Conservation (phyloP, 2,329 filamentous ascomycete species). For the Fusarium secorum region DNA sequence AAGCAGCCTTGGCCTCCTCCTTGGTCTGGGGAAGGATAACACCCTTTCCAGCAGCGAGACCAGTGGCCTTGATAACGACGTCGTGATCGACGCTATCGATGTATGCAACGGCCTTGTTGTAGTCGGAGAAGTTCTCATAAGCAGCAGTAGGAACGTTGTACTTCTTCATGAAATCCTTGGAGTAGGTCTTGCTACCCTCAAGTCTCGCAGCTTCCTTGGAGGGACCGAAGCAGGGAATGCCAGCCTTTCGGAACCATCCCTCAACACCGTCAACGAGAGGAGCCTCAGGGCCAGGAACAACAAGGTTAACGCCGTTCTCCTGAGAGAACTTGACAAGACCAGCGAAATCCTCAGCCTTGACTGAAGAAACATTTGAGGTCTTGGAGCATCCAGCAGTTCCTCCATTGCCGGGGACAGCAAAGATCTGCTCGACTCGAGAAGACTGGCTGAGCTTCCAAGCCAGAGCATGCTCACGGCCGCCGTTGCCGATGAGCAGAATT, state of each 20-base stretch:
- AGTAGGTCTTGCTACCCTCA: constrained; percentile 97
- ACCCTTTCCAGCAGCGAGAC: constrained; percentile 92
- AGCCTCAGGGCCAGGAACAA: constrained; percentile 90
- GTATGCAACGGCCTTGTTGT: constrained; percentile 75
- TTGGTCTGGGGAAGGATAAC: constrained; percentile 87
- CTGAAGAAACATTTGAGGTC: constrained; percentile 72
- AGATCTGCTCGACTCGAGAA: constrained; percentile 77
- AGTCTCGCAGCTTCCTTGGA: constrained; percentile 83
- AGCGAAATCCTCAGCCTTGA: constrained; percentile 80
- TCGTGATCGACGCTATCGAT: constrained; percentile 74
- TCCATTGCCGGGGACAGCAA: constrained; percentile 80
- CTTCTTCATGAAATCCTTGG: constrained; percentile 96
- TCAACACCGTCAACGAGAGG: constrained; percentile 93
- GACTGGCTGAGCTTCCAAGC: constrained; percentile 95
- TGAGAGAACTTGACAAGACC: constrained; percentile 78
- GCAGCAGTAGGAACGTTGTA: constrained; percentile 89
- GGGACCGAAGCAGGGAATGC: constrained; percentile 86
- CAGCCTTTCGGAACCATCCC: constrained; percentile 76
- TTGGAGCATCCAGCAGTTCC: constrained; percentile 78
- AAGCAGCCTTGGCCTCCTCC: constrained; percentile 80
- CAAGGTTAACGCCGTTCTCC: constrained; percentile 77
- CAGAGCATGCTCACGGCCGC: constrained; percentile 91
- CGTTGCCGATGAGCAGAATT: constrained; percentile 89
- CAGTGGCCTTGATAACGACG: constrained; percentile 93
- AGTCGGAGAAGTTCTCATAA: constrained; percentile 88